Evolutionary conservation across 495 filamentous ascomycete genomes (phyloP), one percentile per base, ranked within the genome.

Genomic region (Glonium stellatum): DNA sequence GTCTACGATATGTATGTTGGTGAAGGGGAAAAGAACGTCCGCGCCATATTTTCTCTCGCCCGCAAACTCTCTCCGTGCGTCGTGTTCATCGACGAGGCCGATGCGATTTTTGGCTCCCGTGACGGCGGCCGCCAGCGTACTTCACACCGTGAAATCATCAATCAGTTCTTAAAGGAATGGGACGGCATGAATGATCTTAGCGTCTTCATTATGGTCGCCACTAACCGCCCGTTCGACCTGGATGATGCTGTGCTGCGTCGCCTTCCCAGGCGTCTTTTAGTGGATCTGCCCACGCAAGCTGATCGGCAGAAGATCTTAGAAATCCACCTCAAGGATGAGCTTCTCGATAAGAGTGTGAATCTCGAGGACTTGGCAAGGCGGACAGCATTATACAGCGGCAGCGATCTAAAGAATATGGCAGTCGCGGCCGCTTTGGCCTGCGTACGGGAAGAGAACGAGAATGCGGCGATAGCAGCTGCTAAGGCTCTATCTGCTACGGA

Each of bases 121-220:
- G 80, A 84, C 44, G 77, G 77, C 18, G 76, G 77, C 54, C 77
- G 77, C 23, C 81, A 83, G 58, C 69, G 80, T 1, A 82, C 80
- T 12, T 83, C 77, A 9, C 88, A 93, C 68, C 83, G 93, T 47
- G 93, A 97, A 74, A 85, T 93, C 48, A 95, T 98, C 75, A 98
- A 97, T 62, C 92, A 97, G 71, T 98, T 97, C 71, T 76, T 98
- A 37, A 83, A 89, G n/a, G 93, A 97, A 71, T 98, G 93, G 93
- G 93, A 97, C 65, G 93, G 95, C 15, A 86, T 98, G 81, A 87
- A 84, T 42, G 85, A 89, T 62, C 78, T 84, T 49, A 87, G 86
- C 6, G 90, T 92, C 1, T 97, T 98, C 72, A 95, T 98, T 71
- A 97, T 98, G 95, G 90, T 97, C 0, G 93, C 93, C n/a, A 96